A percentile compares a stretch with the other conserved stretches of the same genome.
Evolutionary conservation across 176 grass and related monocot species (phyloP).

Genomic region (Otatea glauca): DNA sequence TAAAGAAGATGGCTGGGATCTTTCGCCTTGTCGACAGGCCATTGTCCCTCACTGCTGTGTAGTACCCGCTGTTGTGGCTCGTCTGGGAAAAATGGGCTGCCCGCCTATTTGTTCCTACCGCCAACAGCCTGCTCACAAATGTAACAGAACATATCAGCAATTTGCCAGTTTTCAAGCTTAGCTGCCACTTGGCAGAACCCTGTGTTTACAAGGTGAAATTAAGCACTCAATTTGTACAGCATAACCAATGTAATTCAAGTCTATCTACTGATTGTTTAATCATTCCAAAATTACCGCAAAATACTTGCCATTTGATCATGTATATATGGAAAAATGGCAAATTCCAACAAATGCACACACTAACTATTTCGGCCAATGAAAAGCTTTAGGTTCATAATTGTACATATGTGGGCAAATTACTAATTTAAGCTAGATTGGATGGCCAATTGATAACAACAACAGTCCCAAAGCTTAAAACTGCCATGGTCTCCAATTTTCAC

Average conservation of each 20-base stretch:
- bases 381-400: not conserved
- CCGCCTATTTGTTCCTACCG: constrained; percentile 59
- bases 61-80: constrained; percentile 39
- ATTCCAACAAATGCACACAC: not conserved
- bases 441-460: not conserved
- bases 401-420: not conserved
- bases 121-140: constrained; percentile 63
- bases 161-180: constrained; percentile 6
- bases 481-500: not conserved
- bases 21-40: constrained; percentile 47
- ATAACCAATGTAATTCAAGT: not conserved
- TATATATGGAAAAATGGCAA: not conserved
- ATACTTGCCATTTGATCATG: not conserved
- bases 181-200: not conserved
- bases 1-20: constrained; percentile 51
- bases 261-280: not conserved
- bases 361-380: not conserved
- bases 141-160: constrained; percentile 21
- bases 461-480: not conserved
- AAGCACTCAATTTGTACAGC: not conserved
- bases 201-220: not conserved
- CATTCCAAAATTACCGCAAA: not conserved
- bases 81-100: constrained; percentile 60
- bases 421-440: constrained; percentile 16
- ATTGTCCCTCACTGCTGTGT: constrained; percentile 51